Evolutionary conservation across 371 early-diverging fungal species (phyloP).

Genomic region (Mucor piriformis): DNA sequence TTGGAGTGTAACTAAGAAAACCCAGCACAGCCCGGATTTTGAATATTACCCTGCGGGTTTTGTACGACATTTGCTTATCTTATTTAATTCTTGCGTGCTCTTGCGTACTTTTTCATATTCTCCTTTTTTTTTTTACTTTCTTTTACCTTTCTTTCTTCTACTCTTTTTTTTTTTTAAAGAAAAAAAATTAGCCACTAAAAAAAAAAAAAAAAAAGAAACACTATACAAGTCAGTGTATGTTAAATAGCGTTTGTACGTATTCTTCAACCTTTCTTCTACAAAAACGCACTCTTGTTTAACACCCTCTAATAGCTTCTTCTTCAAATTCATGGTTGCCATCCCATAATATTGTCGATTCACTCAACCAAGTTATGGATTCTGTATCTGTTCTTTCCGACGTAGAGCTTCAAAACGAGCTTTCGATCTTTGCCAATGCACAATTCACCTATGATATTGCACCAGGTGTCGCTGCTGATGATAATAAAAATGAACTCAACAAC

Average conservation of each 20-base stretch:
- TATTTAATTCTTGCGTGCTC: constrained; percentile 21
- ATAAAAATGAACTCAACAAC: constrained; percentile 10
- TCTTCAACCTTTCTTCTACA: neutral
- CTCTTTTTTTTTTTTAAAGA: constrained; percentile 1
- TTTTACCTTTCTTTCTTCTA: constrained; percentile 9
- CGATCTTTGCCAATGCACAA: constrained; percentile 58
- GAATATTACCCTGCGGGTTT: neutral
- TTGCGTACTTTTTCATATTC: constrained; percentile 12
- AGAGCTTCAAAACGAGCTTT: constrained; percentile 43
- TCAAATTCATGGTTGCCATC: constrained; percentile 10
- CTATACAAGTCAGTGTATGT: constrained; percentile 4
- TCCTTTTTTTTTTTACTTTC: constrained; percentile 1
- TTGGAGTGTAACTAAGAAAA: too few species aligned
- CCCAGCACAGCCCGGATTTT: neutral
- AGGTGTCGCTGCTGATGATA: constrained; percentile 46
- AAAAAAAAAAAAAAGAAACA: constrained; percentile 10
- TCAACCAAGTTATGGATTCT: constrained; percentile 42
- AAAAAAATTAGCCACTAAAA: neutral
- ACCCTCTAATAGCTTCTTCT: constrained; percentile 7
- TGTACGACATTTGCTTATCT: constrained; percentile 22
- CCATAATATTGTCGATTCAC: constrained; percentile 27
- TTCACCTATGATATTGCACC: constrained; percentile 56
- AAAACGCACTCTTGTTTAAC: neutral
- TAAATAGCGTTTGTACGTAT: constrained; percentile 21
- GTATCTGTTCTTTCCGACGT: constrained; percentile 36